A percentile compares a stretch with the other conserved stretches of the same genome.
Evolutionary conservation across 1,139 yeast genomes (phyloP).

Genomic region (Debaryomyces coudertii): DNA sequence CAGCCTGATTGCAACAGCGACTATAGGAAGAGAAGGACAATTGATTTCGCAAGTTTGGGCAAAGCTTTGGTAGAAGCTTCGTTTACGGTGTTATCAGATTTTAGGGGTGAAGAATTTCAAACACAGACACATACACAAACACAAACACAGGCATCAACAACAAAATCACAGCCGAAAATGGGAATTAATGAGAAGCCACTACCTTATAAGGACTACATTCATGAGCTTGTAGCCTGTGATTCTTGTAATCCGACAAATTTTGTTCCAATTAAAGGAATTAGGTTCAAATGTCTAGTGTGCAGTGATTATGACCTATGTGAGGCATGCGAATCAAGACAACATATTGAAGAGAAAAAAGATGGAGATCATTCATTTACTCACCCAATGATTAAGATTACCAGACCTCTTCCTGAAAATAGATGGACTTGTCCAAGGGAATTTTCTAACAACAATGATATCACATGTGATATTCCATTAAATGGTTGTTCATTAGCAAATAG

Average conservation of each 20-base stretch:
- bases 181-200: not conserved
- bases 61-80: conserved; percentile 30
- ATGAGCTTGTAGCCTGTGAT: conserved; percentile 42
- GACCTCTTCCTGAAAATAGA: not conserved
- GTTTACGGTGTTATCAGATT: conserved; percentile 16
- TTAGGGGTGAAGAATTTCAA: conserved; percentile 1
- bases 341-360: conserved; percentile 16
- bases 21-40: conserved; percentile 17
- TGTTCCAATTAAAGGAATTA: conserved; percentile 45
- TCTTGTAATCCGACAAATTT: conserved; percentile 37
- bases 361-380: conserved; percentile 32
- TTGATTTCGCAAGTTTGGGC: conserved; percentile 27
- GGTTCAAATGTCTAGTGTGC: conserved; percentile 61
- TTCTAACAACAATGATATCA: conserved; percentile 15
- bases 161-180: not conserved
- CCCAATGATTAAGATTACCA: conserved; percentile 34
- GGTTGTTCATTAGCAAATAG: conserved; percentile 25
- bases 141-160: not conserved
- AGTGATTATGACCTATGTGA: conserved; percentile 60
- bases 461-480: conserved; percentile 34
- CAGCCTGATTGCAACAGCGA: not conserved
- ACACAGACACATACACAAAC: not conserved
- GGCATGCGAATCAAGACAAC: conserved; percentile 42
- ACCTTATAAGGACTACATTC: conserved; percentile 17
- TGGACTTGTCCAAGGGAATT: not conserved